Conservation (phyloP, 805 yeast genomes). For the Blastobotrys peoriensis region DNA sequence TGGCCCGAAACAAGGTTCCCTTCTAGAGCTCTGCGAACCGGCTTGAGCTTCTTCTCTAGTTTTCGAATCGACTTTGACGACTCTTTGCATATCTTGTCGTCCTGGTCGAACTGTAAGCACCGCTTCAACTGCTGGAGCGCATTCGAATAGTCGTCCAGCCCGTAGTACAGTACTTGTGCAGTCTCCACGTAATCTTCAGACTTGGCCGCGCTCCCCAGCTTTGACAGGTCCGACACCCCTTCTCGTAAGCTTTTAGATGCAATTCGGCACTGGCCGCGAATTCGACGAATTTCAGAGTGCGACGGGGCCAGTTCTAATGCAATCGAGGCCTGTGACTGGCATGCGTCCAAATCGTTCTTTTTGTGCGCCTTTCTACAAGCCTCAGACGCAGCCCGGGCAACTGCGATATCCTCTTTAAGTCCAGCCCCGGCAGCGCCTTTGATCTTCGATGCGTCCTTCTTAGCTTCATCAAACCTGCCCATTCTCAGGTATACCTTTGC, state of each 20-base stretch:
- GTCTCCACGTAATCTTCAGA: constrained; percentile 24
- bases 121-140: constrained; percentile 50
- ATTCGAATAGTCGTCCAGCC: constrained; percentile 47
- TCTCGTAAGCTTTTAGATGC: constrained; percentile 26
- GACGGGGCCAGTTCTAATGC: constrained; percentile 28
- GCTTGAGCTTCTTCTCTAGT: constrained; percentile 23
- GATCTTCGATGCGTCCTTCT: constrained; percentile 15
- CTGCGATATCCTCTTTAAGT: constrained; percentile 13
- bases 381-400: constrained; percentile 14
- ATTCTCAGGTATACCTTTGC: constrained; percentile 28
- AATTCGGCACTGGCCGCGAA: constrained; percentile 31
- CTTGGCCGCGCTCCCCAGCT: constrained; percentile 23
- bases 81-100: constrained; percentile 51
- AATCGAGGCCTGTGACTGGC: constrained; percentile 21
- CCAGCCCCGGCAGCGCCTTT: constrained; percentile 10
- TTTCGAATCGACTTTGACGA: constrained; percentile 25
- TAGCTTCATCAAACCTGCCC: constrained; percentile 27
- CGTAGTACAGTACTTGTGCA: constrained; percentile 41
- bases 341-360: constrained; percentile 18
- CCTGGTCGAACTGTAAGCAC: constrained; percentile 77
- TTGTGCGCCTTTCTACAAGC: constrained; percentile 8
- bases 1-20: constrained; percentile 23
- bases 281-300: constrained; percentile 20
- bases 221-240: constrained; percentile 32
- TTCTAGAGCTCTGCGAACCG: constrained; percentile 13